Evolutionary conservation across 345 rosid species (phyloP).

Genomic region (Streptanthus diversifolius): DNA sequence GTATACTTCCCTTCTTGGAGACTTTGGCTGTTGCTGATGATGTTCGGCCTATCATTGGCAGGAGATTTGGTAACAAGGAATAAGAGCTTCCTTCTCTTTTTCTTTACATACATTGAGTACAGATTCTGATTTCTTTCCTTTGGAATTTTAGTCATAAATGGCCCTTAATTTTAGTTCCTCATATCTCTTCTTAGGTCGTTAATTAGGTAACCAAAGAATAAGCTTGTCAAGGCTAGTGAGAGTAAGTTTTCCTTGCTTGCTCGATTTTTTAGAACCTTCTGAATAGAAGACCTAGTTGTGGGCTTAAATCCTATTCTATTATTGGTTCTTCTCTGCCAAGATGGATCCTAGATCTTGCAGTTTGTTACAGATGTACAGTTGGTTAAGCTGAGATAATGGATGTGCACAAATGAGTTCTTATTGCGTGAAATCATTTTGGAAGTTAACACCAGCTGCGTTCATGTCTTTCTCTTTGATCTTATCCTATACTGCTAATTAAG

Average conservation of each 20-base stretch:
- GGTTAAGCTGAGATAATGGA: slow-evolving; percentile 35
- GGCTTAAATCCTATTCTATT: slow-evolving; percentile 8
- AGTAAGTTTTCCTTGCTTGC: slow-evolving; percentile 32
- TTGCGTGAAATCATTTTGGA: slow-evolving; percentile 26
- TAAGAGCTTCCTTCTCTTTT: slow-evolving; percentile 27
- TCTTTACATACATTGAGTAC: slow-evolving; percentile 28
- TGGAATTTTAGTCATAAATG: slow-evolving; percentile 23
- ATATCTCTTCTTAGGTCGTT: slow-evolving; percentile 30
- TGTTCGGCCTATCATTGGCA: slow-evolving; percentile 88
- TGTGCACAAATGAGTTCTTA: slow-evolving; percentile 32
- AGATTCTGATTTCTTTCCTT: slow-evolving; percentile 27
- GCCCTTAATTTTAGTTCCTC: slow-evolving; percentile 22
- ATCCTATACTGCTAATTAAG: background rate
- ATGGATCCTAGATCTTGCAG: slow-evolving; percentile 34
- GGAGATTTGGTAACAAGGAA: slow-evolving; percentile 66
- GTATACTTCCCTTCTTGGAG: slow-evolving; percentile 92
- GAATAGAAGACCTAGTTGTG: slow-evolving; percentile 30
- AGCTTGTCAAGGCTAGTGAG: slow-evolving; percentile 23
- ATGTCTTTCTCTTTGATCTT: background rate
- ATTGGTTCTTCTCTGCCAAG: slow-evolving; percentile 33
- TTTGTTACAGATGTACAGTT: slow-evolving; percentile 35
- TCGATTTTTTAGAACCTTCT: slow-evolving; percentile 20
- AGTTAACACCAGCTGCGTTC: slow-evolving; percentile 21
- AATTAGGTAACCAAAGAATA: slow-evolving; percentile 35
- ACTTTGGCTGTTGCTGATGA: slow-evolving; percentile 77